Evolutionary conservation across 163 green algal species (phyloP), one percentile per base, ranked within the genome.

Genomic region (Scenedesmus sp.): DNA sequence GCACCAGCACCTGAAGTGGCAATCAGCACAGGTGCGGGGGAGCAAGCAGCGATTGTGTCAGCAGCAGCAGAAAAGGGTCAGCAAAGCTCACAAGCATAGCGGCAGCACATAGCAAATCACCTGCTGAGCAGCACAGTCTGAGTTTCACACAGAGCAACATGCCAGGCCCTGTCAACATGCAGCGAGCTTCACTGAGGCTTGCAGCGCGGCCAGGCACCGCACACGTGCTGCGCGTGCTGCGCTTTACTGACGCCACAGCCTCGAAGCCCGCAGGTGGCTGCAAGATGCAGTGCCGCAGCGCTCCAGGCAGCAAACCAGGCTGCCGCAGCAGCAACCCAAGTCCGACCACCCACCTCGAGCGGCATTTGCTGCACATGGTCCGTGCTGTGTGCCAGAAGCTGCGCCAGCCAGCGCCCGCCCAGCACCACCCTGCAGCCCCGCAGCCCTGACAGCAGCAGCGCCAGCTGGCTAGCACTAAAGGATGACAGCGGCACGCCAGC

Each of bases 311-410:
- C 66, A 76, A 9, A 13, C 66, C 62, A 73, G 62, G 16, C 10
- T 76, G 6, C 4, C 16, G 18, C 3, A 26, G 18, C 3, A 26
- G 66, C 66, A 3, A 73, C 12, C 4, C 12, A 18, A 73, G 16
- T 3, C 62, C 12, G 20, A 73, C 10, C 62, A 73, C 59, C 7
- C 16, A 23, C 23, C 62, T 55, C 46, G 5, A 26, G 46, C 20
- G 20, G 55, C 64, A 67, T n/a, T 52, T 83, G 64, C 85, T 86
- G 81, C 52, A 20, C 34, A 4, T 60, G 81, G 3, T 52, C 54
- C 46, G 60, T 76, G 84, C 84, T 81, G 84, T 62, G 62, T 52
- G 34, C 20, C 84, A 59, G 84, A 26, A 79, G 84, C 84, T 79
- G 84, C 84, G 64, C 12, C 23, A 88, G 82, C 82, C 82, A 87